phyloP scores from a whole-genome alignment of 768 basidiomycete species.

The Mycena maculata region DNA sequence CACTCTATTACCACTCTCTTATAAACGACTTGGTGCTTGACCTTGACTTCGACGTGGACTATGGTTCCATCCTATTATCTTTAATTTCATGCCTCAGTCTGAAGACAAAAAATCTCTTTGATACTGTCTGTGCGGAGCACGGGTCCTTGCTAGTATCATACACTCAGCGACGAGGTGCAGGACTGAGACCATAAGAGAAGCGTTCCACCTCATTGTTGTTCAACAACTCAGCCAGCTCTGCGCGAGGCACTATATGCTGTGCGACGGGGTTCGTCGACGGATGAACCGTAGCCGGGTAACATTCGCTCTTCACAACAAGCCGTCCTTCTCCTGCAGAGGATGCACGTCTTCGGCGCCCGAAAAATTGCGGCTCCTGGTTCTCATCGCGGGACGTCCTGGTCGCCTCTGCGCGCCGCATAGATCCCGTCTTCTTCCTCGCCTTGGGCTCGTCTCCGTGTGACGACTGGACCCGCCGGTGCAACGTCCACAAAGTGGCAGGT shows the following conservation, averaged over 20 bases:
- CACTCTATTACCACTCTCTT: too few species aligned
- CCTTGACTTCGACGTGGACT: too few species aligned
- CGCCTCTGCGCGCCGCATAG: slow-evolving; percentile 5
- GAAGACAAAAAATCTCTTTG: too few species aligned
- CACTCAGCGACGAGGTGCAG: slow-evolving; percentile 20
- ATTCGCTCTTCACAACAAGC: slow-evolving; percentile 17
- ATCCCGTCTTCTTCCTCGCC: slow-evolving; percentile 34
- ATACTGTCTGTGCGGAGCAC: too few species aligned
- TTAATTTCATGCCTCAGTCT: too few species aligned
- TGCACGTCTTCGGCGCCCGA: slow-evolving; percentile 52
- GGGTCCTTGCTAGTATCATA: too few species aligned
- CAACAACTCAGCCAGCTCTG: slow-evolving; percentile 39
- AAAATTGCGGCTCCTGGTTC: slow-evolving; percentile 26
- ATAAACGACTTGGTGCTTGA: too few species aligned
- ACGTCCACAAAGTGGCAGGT: slow-evolving; percentile 34
- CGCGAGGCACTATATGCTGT: slow-evolving; percentile 43
- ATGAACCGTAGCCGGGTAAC: slow-evolving; percentile 2
- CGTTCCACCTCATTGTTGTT: slow-evolving; percentile 15
- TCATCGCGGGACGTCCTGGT: slow-evolving; percentile 12
- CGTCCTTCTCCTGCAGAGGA: slow-evolving; percentile 59
- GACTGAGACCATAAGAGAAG: slow-evolving; percentile 16
- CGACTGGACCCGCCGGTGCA: slow-evolving; percentile 45
- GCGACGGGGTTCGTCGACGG: slow-evolving; percentile 10
- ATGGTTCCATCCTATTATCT: too few species aligned
- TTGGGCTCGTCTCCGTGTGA: slow-evolving; percentile 37